Evolutionary conservation across 2,329 filamentous ascomycete species (phyloP), one percentile per base, ranked within the genome.

Genomic region (Aphanocladium album): DNA sequence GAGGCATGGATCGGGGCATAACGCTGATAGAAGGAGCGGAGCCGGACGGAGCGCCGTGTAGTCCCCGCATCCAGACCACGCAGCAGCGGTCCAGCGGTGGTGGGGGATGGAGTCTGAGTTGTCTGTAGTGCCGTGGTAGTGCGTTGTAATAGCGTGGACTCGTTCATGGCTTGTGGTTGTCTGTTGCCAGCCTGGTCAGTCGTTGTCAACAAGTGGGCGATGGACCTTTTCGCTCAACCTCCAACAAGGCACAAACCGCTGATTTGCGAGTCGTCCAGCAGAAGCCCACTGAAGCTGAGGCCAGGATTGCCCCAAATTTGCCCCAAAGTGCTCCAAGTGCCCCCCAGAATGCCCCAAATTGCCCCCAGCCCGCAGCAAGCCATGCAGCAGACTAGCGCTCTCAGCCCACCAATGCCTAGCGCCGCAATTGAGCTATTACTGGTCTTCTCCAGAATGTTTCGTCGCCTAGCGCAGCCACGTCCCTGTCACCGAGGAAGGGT

Each of bases 1-100:
- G 16, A 54, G 30, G 43, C 43, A 60, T 60, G 51, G 58, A 60
- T 60, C 58, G 58, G 43, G 58, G 33, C 51, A 50, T 21, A 54
- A 55, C 45, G 51, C 51, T 54, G 57, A 54, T 60, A 39, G 57
- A 60, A 53, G 49, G 46, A 55, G 58, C 58, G 58, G 58, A 60
- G 51, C 51, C 23, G 43, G 23, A 60, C 58, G 30, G 54, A 54
- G 30, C 54, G 30, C 30, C 54, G 41, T 37, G n/a, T 8, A 30
- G 55, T 30, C 55, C 45, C 33, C 54, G 55, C 45, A 50, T 57
- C 33, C 23, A 50, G 21, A 37, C 33, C 19, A 53, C n/a, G 33
- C 33, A 53, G 19, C 33, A 21, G 35, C 33, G 16, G 52, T 27
- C 52, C 21, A 54, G 52, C 35, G 21, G 27, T 54, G 35, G 52